These are phyloP conservation scores for Claviceps sorghi DNA, from an alignment of 2,329 filamentous ascomycete genomes.

Conservation along the genomic window DNA sequence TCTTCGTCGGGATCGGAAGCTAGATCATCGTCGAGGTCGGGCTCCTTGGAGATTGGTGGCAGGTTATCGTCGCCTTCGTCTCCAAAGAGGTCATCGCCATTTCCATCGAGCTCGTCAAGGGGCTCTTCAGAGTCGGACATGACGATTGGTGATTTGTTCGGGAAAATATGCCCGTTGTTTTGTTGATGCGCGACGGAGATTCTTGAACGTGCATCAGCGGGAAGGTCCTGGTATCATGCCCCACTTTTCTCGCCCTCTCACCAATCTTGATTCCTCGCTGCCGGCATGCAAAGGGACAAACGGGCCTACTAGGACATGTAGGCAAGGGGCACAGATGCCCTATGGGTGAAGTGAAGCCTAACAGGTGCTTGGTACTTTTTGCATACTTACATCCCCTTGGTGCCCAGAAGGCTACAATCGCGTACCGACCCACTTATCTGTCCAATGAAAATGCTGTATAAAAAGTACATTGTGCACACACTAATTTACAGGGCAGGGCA, in stretches of 20 bases:
- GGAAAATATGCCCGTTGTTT: background rate
- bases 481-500: too few species aligned
- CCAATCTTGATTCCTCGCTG: too few species aligned
- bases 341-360: too few species aligned
- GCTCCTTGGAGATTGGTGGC: conserved; percentile 41
- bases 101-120: conserved; percentile 35
- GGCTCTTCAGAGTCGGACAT: conserved; percentile 46
- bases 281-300: too few species aligned
- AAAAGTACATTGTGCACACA: too few species aligned
- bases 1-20: conserved; percentile 35
- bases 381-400: too few species aligned
- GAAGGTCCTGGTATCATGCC: background rate
- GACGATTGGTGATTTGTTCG: conserved; percentile 1
- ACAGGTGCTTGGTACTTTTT: too few species aligned
- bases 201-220: background rate
- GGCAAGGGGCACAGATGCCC: too few species aligned
- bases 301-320: too few species aligned
- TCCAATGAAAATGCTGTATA: too few species aligned
- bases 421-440: too few species aligned
- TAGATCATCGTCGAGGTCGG: conserved; percentile 43
- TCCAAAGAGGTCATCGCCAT: conserved; percentile 47
- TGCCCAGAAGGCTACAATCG: too few species aligned
- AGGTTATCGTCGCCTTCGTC: conserved; percentile 44
- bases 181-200: background rate
- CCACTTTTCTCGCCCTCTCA: background rate